Conservation (phyloP, 1,284 basidiomycete genomes). For the Wallemia ichthyophaga region DNA sequence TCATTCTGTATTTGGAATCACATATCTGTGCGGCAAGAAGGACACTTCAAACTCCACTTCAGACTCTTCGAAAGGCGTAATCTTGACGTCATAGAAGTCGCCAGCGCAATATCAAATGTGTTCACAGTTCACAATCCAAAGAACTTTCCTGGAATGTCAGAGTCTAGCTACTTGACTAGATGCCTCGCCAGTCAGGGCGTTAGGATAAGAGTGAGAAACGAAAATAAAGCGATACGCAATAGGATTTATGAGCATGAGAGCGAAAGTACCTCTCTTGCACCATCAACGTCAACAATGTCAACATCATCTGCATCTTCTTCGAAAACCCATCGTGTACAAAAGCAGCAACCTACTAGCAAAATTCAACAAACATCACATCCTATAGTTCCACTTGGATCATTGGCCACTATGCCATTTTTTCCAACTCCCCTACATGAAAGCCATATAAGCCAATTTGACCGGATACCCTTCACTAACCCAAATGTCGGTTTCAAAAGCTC, state of each 20-base stretch:
- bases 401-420: not conserved
- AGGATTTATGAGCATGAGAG: not conserved
- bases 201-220: not conserved
- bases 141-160: not conserved
- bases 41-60: not conserved
- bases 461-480: too few species aligned
- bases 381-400: not conserved
- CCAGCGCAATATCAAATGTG: not conserved
- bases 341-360: not conserved
- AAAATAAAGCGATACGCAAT: not conserved
- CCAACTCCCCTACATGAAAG: not conserved
- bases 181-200: conserved; percentile 1
- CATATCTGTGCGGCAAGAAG: not conserved
- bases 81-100: not conserved
- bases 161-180: not conserved
- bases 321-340: not conserved
- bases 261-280: not conserved
- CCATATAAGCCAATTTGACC: too few species aligned
- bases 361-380: too few species aligned
- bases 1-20: conserved; percentile 1
- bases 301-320: too few species aligned
- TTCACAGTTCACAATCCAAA: not conserved
- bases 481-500: too few species aligned
- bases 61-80: not conserved
- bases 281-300: too few species aligned